Percentiles rank a stretch among this genome's conserved stretches.
phyloP scores from a whole-genome alignment of 768 basidiomycete species.

The Sarcomyxa edulis region DNA sequence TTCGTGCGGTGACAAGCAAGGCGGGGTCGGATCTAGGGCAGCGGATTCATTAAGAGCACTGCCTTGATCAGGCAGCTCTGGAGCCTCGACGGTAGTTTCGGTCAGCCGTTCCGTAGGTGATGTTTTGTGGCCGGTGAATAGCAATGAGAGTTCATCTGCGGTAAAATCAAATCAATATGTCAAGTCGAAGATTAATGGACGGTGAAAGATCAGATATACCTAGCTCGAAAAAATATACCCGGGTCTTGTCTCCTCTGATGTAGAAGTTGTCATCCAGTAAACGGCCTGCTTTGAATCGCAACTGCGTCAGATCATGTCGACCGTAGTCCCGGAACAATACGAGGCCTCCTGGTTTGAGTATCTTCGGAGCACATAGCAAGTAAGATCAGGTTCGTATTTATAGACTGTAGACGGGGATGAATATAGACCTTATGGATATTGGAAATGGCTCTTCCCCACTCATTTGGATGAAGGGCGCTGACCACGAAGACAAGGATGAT shows the following conservation, averaged over 20 bases:
- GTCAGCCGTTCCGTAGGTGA: constrained; percentile 26
- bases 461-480: constrained; percentile 87
- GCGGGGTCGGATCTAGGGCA: neutral
- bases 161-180: constrained; percentile 3
- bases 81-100: constrained; percentile 13
- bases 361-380: no score
- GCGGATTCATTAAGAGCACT: constrained; percentile 4
- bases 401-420: neutral
- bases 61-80: neutral
- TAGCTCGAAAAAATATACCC: constrained; percentile 94
- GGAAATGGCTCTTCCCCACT: constrained; percentile 79
- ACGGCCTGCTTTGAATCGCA: constrained; percentile 85
- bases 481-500: constrained; percentile 91
- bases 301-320: constrained; percentile 88
- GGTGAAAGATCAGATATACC: constrained; percentile 36
- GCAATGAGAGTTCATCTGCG: constrained; percentile 70
- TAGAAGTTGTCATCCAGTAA: constrained; percentile 94
- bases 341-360: constrained; percentile 85
- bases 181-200: neutral
- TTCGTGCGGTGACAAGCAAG: neutral
- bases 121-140: constrained; percentile 64
- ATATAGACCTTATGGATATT: constrained; percentile 69
- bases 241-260: constrained; percentile 92
- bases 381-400: neutral
- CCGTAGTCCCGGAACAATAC: constrained; percentile 93